These are phyloP conservation scores for Diphasiastrum complanatum DNA, from an alignment of 83 land plant genomes.

Conservation along the genomic window DNA sequence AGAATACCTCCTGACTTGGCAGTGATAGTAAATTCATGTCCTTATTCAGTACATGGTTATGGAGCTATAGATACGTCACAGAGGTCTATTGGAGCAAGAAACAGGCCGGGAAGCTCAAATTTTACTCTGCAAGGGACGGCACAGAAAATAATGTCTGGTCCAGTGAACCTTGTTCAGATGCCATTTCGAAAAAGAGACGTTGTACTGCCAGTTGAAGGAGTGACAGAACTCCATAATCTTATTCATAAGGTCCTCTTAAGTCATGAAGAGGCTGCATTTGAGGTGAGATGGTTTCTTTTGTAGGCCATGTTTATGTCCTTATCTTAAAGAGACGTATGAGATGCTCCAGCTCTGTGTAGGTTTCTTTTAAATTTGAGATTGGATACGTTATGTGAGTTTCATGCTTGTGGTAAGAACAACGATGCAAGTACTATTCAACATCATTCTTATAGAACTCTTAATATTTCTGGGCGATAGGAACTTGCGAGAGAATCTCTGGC, in stretches of 20 bases:
- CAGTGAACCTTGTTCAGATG: constrained; percentile 52
- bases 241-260: constrained; percentile 55
- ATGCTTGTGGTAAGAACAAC: too few relatives aligned
- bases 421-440: too few relatives aligned
- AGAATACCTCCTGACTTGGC: constrained; percentile 49
- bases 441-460: too few relatives aligned
- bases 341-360: too few relatives aligned
- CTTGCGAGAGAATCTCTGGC: too few relatives aligned
- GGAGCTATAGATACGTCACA: constrained; percentile 3
- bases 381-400: too few relatives aligned
- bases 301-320: too few relatives aligned
- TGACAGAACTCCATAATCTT: constrained; percentile 44
- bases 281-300: constrained; percentile 43
- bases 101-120: constrained; percentile 14
- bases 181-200: constrained; percentile 57
- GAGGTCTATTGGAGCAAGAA: constrained; percentile 10
- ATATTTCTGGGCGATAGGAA: too few relatives aligned
- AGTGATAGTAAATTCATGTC: constrained; percentile 68
- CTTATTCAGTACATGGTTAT: constrained; percentile 45
- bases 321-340: too few relatives aligned
- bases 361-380: too few relatives aligned
- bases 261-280: constrained; percentile 65
- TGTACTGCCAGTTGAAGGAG: constrained; percentile 72
- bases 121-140: constrained; percentile 23
- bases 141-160: constrained; percentile 47